A percentile compares a stretch with the other conserved stretches of the same genome.
Conservation (phyloP, 73 alveolate genomes). For the Symbiodinium natans region DNA sequence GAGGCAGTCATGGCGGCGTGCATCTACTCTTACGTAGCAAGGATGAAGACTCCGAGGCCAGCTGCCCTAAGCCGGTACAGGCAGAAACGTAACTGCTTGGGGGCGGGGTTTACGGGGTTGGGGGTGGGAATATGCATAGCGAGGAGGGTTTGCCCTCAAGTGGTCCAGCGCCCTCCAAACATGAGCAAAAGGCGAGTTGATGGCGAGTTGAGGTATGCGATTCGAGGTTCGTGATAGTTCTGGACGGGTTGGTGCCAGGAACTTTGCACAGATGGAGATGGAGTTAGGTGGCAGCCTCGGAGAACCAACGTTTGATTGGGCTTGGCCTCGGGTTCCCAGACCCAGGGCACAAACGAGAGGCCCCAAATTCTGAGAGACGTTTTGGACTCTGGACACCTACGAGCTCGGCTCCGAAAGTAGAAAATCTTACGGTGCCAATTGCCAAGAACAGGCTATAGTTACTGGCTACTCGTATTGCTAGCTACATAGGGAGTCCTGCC, state of each 20-base stretch:
- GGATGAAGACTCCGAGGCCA: constrained; percentile 57
- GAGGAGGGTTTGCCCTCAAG: not conserved
- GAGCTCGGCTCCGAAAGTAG: not conserved
- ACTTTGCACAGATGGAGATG: not conserved
- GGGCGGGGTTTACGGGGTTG: no score
- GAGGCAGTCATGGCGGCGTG: constrained; percentile 55
- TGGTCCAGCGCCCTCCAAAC: not conserved
- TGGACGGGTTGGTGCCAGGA: not conserved
- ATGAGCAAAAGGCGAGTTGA: not conserved
- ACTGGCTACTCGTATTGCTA: no score
- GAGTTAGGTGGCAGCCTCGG: not conserved
- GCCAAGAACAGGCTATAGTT: no score
- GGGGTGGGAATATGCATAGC: no score
- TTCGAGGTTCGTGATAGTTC: no score
- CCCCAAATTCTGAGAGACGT: not conserved
- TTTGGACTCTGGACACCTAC: not conserved
- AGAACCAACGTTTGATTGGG: no score
- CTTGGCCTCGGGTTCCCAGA: no score
- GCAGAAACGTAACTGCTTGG: no score
- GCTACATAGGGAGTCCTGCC: no score
- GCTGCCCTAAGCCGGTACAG: not conserved
- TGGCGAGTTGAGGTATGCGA: not conserved
- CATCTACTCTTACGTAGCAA: constrained; percentile 54
- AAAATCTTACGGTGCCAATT: no score
- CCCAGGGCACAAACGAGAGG: no score